A percentile compares a stretch with the other conserved stretches of the same genome.
These are phyloP conservation scores for Effrenium voratum DNA, from an alignment of 73 alveolate genomes.

Conservation along the genomic window DNA sequence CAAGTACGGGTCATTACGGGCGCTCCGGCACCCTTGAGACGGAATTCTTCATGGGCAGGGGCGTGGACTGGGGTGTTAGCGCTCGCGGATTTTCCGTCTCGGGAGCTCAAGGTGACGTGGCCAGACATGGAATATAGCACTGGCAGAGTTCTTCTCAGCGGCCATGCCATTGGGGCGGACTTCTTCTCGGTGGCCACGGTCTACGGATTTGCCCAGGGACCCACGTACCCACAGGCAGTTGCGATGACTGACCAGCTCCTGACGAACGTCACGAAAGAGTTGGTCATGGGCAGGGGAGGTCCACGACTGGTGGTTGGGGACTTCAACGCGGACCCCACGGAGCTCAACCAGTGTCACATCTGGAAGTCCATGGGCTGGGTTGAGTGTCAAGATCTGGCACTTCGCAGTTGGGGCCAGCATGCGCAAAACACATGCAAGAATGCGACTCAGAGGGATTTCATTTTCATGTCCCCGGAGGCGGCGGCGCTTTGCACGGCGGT, in stretches of 20 bases:
- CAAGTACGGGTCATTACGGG: neutral
- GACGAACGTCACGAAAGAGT: neutral
- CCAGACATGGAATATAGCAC: neutral
- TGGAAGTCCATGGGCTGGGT: neutral
- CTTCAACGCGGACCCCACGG: neutral
- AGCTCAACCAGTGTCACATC: neutral
- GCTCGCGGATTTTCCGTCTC: neutral
- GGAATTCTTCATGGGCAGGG: neutral
- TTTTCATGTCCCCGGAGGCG: neutral
- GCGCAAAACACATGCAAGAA: neutral
- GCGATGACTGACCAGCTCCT: neutral
- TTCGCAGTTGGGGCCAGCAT: neutral
- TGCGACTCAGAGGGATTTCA: neutral
- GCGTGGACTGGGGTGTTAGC: neutral
- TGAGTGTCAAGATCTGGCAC: neutral
- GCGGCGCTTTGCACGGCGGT: neutral
- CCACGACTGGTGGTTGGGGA: neutral
- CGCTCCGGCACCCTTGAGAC: neutral
- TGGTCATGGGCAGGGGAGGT: neutral
- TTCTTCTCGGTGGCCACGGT: neutral
- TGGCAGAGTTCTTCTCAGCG: neutral
- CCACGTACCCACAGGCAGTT: neutral
- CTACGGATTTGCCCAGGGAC: neutral
- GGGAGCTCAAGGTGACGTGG: neutral
- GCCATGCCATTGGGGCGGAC: neutral